phyloP scores from a whole-genome alignment of 352 stramenopile genomes.

The Phytophthora meadii region DNA sequence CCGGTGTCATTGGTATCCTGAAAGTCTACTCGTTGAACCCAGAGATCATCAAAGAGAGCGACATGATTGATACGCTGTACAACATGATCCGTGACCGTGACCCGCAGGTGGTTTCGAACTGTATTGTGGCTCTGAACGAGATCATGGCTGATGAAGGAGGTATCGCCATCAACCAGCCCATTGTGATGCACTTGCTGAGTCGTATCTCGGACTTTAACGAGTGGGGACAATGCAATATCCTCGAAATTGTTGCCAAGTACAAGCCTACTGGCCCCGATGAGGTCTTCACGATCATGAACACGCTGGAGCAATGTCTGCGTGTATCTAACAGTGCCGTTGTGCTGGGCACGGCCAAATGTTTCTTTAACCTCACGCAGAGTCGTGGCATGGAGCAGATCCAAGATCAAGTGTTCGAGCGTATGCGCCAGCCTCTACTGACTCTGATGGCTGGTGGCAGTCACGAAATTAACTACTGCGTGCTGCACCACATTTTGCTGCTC shows the following conservation, averaged over 20 bases:
- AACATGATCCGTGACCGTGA: constrained; percentile 99
- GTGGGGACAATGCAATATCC: constrained; percentile 97
- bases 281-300: constrained; percentile 99
- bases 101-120: constrained; percentile 97
- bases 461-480: constrained; percentile 95
- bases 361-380: constrained; percentile 95
- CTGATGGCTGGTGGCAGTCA: constrained; percentile 95
- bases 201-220: constrained; percentile 99
- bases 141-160: constrained; percentile 97
- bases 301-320: constrained; percentile 94
- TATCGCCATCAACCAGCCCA: constrained; percentile 97
- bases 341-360: constrained; percentile 97
- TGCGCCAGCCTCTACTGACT: constrained; percentile 97
- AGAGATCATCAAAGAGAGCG: constrained; percentile 92
- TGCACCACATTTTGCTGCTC: constrained; percentile 97
- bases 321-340: constrained; percentile 97
- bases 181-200: constrained; percentile 98
- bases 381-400: constrained; percentile 88
- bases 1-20: constrained; percentile 98
- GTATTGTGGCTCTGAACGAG: constrained; percentile 97
- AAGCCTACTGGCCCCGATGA: constrained; percentile 95
- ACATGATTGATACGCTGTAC: constrained; percentile 98
- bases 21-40: constrained; percentile 96
- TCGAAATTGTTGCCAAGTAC: constrained; percentile 96
- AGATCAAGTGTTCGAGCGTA: constrained; percentile 89